phyloP scores from a whole-genome alignment of 495 filamentous ascomycete genomes.

The Aspergillus indologenus region DNA sequence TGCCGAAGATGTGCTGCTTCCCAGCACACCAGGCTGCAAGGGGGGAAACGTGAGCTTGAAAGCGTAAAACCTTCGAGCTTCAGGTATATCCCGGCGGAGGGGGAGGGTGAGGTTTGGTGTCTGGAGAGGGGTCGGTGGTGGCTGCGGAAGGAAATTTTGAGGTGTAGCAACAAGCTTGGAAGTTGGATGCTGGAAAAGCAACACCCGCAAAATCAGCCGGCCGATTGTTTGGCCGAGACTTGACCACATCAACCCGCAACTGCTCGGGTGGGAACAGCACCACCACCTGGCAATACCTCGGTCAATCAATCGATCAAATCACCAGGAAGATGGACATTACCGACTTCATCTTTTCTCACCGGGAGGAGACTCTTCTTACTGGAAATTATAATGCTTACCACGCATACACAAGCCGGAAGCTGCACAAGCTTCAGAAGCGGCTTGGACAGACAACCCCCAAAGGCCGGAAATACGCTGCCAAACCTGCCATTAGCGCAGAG shows the following conservation, averaged over 20 bases:
- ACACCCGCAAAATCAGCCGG: slow-evolving; percentile 31
- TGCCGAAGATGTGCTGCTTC: slow-evolving; percentile 12
- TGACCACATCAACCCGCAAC: slow-evolving; percentile 30
- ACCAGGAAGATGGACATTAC: slow-evolving; percentile 78
- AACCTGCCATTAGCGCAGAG: slow-evolving; percentile 66
- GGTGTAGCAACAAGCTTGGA: slow-evolving; percentile 12
- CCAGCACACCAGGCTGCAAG: background rate
- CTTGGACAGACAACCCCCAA: slow-evolving; percentile 77
- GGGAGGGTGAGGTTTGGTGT: background rate
- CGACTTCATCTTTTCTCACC: slow-evolving; percentile 67
- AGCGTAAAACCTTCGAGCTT: background rate
- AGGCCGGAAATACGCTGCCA: slow-evolving; percentile 77
- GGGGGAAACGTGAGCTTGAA: background rate
- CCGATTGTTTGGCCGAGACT: slow-evolving; percentile 40
- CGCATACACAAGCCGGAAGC: slow-evolving; percentile 70
- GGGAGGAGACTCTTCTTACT: slow-evolving; percentile 77
- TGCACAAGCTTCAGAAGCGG: slow-evolving; percentile 81
- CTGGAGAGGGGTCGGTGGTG: slow-evolving; percentile 9
- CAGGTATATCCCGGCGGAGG: background rate
- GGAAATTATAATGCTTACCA: slow-evolving; percentile 89
- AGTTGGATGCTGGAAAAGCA: slow-evolving; percentile 21
- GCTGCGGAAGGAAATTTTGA: slow-evolving; percentile 19
- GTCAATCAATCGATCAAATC: slow-evolving; percentile 1
- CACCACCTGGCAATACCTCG: slow-evolving; percentile 8
- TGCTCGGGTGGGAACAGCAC: slow-evolving; percentile 8